These are phyloP conservation scores for Aspergillus ellipticus DNA, from an alignment of 495 filamentous ascomycete species.

Conservation along the genomic window DNA sequence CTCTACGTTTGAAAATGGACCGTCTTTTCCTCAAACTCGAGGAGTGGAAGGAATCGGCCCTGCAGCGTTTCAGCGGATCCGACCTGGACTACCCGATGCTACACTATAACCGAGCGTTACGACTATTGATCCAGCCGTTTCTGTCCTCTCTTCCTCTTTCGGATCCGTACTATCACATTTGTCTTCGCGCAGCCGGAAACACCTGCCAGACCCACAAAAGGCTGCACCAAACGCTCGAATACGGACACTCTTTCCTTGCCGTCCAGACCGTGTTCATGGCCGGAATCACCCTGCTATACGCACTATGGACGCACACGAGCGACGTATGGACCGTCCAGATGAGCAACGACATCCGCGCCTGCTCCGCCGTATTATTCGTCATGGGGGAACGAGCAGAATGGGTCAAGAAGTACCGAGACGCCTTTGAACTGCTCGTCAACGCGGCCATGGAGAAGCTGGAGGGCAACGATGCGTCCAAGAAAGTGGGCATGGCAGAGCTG, in stretches of 20 bases:
- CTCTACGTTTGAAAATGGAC: slow-evolving; percentile 47
- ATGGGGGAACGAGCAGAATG: slow-evolving; percentile 51
- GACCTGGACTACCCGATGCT: slow-evolving; percentile 49
- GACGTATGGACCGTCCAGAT: slow-evolving; percentile 50
- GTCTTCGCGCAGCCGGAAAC: slow-evolving; percentile 47
- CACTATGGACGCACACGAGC: slow-evolving; percentile 44
- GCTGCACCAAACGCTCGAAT: slow-evolving; percentile 49
- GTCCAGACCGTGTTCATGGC: slow-evolving; percentile 55
- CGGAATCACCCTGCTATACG: slow-evolving; percentile 50
- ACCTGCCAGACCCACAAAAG: slow-evolving; percentile 54
- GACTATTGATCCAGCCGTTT: slow-evolving; percentile 51
- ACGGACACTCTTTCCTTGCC: slow-evolving; percentile 53
- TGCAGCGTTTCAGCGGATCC: slow-evolving; percentile 33
- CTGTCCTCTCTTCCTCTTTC: slow-evolving; percentile 45
- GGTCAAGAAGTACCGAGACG: slow-evolving; percentile 53
- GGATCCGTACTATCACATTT: slow-evolving; percentile 50
- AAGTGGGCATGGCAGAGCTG: slow-evolving; percentile 38
- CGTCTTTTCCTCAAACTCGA: slow-evolving; percentile 47
- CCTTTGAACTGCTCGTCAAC: slow-evolving; percentile 51
- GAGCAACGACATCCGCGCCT: slow-evolving; percentile 53
- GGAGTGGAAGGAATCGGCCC: slow-evolving; percentile 47
- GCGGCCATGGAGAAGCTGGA: slow-evolving; percentile 53
- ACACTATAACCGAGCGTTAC: slow-evolving; percentile 50
- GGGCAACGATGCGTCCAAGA: slow-evolving; percentile 34
- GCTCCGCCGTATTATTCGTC: slow-evolving; percentile 51